Conservation (phyloP, 345 rosid genomes). For the Melaleuca alternifolia region DNA sequence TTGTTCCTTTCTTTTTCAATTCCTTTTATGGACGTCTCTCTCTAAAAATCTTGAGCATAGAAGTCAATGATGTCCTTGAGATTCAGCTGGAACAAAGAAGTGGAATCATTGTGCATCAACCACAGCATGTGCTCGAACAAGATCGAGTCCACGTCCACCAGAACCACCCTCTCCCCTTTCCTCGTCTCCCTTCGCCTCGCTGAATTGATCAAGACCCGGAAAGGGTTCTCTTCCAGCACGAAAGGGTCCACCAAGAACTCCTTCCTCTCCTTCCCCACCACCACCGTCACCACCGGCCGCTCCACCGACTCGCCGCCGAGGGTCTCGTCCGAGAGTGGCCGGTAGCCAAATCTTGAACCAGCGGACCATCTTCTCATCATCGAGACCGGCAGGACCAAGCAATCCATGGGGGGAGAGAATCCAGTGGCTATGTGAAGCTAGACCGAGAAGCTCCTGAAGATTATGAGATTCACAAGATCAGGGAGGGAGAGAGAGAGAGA, state of each 20-base stretch:
- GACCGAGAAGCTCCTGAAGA: not conserved
- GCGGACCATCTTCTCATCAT: slow-evolving; percentile 24
- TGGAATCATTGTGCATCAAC: slow-evolving; percentile 58
- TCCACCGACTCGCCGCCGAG: not conserved
- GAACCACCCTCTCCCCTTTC: slow-evolving; percentile 21
- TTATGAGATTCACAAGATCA: not conserved
- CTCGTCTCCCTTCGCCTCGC: not conserved
- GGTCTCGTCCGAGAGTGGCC: slow-evolving; percentile 13
- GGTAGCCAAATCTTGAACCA: slow-evolving; percentile 36
- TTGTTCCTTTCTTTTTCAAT: too few species aligned
- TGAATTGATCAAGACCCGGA: slow-evolving; percentile 39
- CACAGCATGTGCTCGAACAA: slow-evolving; percentile 89
- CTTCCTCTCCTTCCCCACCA: slow-evolving; percentile 73
- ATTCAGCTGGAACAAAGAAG: slow-evolving; percentile 60
- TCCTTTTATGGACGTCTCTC: not conserved
- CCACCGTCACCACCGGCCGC: slow-evolving; percentile 35
- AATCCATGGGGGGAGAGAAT: slow-evolving; percentile 28
- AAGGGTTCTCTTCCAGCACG: slow-evolving; percentile 60
- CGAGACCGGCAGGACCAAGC: slow-evolving; percentile 50
- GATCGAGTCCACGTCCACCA: slow-evolving; percentile 61
- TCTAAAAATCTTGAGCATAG: slow-evolving; percentile 51
- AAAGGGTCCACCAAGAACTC: slow-evolving; percentile 62
- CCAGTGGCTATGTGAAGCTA: not conserved
- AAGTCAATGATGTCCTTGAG: slow-evolving; percentile 68
- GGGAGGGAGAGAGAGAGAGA: not conserved